phyloP scores from a whole-genome alignment of 1,139 yeast species.

The Protomyces inundatus region DNA sequence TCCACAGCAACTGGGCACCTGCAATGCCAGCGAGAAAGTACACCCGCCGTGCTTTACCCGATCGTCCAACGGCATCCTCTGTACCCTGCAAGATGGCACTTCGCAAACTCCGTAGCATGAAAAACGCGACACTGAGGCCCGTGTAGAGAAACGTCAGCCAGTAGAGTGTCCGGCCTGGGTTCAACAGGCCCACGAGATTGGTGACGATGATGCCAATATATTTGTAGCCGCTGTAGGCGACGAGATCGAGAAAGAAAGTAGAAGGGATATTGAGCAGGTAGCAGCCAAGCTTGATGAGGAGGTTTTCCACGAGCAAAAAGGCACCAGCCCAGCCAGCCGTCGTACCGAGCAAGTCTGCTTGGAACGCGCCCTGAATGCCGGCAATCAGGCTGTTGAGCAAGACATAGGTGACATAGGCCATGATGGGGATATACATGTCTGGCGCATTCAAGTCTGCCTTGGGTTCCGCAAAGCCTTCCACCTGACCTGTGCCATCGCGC shows the following conservation, averaged over 20 bases:
- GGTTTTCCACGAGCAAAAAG: slow-evolving; percentile 65
- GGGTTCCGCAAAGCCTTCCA: slow-evolving; percentile 63
- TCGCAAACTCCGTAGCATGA: slow-evolving; percentile 72
- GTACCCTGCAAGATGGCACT: slow-evolving; percentile 58
- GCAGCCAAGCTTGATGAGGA: slow-evolving; percentile 56
- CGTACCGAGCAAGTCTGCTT: slow-evolving; percentile 85
- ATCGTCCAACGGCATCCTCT: slow-evolving; percentile 53
- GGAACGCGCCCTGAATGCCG: slow-evolving; percentile 85
- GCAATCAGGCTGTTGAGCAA: slow-evolving; percentile 77
- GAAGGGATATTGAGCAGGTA: slow-evolving; percentile 51
- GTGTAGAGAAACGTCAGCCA: slow-evolving; percentile 44
- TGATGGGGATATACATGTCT: slow-evolving; percentile 88
- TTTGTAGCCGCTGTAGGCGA: slow-evolving; percentile 90
- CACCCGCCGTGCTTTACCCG: slow-evolving; percentile 63
- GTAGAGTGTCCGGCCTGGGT: slow-evolving; percentile 45
- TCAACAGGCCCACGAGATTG: slow-evolving; percentile 40
- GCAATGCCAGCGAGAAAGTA: slow-evolving; percentile 83
- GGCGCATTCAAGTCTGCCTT: slow-evolving; percentile 87
- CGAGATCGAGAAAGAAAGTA: slow-evolving; percentile 61
- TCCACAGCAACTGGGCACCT: slow-evolving; percentile 63
- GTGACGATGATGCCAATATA: slow-evolving; percentile 59
- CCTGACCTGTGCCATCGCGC: slow-evolving; percentile 35
- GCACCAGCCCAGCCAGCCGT: slow-evolving; percentile 89
- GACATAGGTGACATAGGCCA: slow-evolving; percentile 87
- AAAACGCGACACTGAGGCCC: slow-evolving; percentile 43